These are phyloP conservation scores for Cercospora berteroae DNA, from an alignment of 2,329 filamentous ascomycete genomes.

Conservation along the genomic window DNA sequence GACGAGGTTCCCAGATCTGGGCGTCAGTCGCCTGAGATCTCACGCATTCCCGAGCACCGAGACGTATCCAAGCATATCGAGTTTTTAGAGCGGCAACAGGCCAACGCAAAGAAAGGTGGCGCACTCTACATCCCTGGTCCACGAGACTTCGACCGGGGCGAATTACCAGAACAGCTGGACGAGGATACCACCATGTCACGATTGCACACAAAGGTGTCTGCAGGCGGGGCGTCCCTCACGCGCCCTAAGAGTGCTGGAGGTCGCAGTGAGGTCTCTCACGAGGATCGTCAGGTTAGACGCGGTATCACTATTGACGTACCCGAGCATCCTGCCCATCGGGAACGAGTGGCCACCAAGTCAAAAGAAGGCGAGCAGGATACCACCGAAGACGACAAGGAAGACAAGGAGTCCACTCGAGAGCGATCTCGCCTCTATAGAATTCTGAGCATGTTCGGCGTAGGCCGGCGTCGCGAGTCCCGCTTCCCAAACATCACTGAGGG, in stretches of 20 bases:
- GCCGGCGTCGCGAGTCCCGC: conserved; percentile 9
- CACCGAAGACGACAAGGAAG: conserved; percentile 13
- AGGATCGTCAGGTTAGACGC: conserved; percentile 41
- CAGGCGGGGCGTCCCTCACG: conserved; percentile 11
- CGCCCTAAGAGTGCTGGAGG: conserved; percentile 27
- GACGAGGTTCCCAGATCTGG: conserved; percentile 54
- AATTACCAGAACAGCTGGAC: conserved; percentile 63
- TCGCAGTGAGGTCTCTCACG: conserved; percentile 17
- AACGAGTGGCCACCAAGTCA: conserved; percentile 20
- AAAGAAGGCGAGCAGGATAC: not conserved
- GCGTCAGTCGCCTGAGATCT: conserved; percentile 42
- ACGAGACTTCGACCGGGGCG: conserved; percentile 80
- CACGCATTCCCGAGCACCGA: conserved; percentile 54
- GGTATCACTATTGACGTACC: conserved; percentile 69
- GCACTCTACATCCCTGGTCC: conserved; percentile 88
- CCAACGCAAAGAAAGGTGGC: conserved; percentile 59
- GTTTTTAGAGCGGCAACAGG: conserved; percentile 80
- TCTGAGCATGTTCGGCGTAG: conserved; percentile 6
- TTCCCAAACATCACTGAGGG: conserved; percentile 17
- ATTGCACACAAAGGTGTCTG: conserved; percentile 30
- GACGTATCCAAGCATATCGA: conserved; percentile 69
- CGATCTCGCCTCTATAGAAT: conserved; percentile 9
- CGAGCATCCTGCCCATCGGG: conserved; percentile 42
- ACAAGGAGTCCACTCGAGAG: conserved; percentile 10
- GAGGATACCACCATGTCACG: conserved; percentile 43